A percentile compares a stretch with the other conserved stretches of the same genome.
phyloP scores from a whole-genome alignment of 169 alveolate species.

The Plasmodium berghei region DNA sequence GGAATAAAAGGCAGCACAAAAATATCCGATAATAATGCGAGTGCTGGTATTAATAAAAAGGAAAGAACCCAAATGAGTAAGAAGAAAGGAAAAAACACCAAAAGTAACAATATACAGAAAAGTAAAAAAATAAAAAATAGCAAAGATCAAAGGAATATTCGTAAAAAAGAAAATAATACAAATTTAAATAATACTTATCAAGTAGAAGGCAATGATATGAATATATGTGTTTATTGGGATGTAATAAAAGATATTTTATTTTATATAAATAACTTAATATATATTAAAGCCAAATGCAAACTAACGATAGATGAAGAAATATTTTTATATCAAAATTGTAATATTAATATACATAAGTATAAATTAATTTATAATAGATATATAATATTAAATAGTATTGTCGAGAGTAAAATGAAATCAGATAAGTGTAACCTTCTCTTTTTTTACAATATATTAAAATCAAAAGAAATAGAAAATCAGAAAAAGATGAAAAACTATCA shows the following conservation, averaged over 20 bases:
- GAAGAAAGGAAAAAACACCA: background rate
- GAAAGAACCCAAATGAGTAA: background rate
- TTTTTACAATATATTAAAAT: conserved; percentile 64
- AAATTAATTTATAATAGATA: conserved; percentile 63
- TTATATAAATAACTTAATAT: conserved; percentile 69
- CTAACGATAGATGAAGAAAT: conserved; percentile 75
- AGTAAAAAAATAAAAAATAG: background rate
- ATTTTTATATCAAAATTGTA: conserved; percentile 71
- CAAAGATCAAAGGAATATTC: background rate
- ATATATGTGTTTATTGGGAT: conserved; percentile 62
- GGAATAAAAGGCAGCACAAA: background rate
- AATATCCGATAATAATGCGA: background rate
- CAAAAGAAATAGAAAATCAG: conserved; percentile 65
- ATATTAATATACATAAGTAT: conserved; percentile 67
- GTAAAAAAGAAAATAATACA: background rate
- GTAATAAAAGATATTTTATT: conserved; percentile 58
- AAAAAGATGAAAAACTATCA: conserved; percentile 49
- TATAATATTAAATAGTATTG: conserved; percentile 48
- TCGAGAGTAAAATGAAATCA: conserved; percentile 30
- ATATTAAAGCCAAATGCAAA: conserved; percentile 69
- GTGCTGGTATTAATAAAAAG: conserved; percentile 1
- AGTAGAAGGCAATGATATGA: background rate
- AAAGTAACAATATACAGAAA: conserved; percentile 2
- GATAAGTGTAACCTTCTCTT: conserved; percentile 56
- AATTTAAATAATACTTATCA: background rate